Conservation (phyloP, 106 monocot species). For the Amphibolis antarctica region DNA sequence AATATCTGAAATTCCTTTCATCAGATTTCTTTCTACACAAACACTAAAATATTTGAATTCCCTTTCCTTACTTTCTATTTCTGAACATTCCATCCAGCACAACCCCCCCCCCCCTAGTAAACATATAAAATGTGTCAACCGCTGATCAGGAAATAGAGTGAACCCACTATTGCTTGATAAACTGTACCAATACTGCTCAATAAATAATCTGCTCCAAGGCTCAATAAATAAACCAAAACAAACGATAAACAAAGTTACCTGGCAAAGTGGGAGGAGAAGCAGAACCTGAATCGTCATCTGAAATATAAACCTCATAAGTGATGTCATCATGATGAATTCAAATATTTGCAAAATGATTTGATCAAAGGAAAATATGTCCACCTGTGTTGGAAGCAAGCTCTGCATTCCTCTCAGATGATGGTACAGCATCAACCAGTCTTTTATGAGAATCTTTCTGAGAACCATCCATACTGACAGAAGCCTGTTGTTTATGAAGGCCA, state of each 20-base stretch:
- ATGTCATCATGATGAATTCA: constrained; percentile 10
- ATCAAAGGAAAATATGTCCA: constrained; percentile 6
- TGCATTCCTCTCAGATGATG: constrained; percentile 24
- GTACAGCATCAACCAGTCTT: constrained; percentile 20
- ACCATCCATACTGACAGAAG: constrained; percentile 7
- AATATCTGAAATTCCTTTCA: no score
- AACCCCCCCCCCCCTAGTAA: no score
- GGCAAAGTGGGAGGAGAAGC: constrained; percentile 43
- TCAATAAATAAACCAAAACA: no score
- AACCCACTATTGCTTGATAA: background rate
- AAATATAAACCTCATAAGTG: constrained; percentile 27
- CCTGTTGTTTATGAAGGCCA: constrained; percentile 28
- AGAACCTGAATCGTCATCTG: constrained; percentile 15
- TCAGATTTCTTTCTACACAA: no score
- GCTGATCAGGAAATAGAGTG: constrained; percentile 2
- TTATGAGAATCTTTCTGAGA: constrained; percentile 29
- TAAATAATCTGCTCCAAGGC: no score
- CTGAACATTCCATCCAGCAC: no score
- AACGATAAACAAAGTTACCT: constrained; percentile 19
- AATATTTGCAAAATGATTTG: constrained; percentile 21
- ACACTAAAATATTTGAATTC: no score
- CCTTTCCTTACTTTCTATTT: no score
- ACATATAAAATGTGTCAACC: no score
- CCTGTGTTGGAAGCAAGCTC: constrained; percentile 17
- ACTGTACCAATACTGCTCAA: no score